These are phyloP conservation scores for Fusarium fujikuroi DNA, from an alignment of 2,329 filamentous ascomycete genomes.

Conservation along the genomic window DNA sequence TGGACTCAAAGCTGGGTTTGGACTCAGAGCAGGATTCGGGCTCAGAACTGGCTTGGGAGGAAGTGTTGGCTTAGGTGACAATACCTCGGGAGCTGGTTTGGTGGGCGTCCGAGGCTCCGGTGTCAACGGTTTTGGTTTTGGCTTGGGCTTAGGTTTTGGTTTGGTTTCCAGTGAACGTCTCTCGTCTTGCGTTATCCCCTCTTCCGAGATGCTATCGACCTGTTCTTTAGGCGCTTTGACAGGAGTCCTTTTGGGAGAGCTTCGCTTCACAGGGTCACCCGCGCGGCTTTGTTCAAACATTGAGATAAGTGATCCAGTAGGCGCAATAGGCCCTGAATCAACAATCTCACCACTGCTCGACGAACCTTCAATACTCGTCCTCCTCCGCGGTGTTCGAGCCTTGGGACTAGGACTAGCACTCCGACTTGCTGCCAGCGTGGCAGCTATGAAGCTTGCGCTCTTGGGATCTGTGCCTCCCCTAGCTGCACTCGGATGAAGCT, in stretches of 20 bases:
- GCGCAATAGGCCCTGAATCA: slow-evolving; percentile 67
- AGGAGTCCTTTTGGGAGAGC: slow-evolving; percentile 37
- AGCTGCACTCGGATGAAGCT: slow-evolving; percentile 31
- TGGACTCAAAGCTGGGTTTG: slow-evolving; percentile 2
- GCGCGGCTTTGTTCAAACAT: slow-evolving; percentile 70
- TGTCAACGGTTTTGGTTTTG: slow-evolving; percentile 38
- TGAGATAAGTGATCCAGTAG: slow-evolving; percentile 72
- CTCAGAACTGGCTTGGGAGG: slow-evolving; percentile 41
- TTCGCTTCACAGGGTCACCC: slow-evolving; percentile 51
- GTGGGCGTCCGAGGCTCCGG: slow-evolving; percentile 33
- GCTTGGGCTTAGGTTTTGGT: slow-evolving; percentile 41
- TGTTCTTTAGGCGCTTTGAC: slow-evolving; percentile 16
- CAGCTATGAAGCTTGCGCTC: slow-evolving; percentile 66
- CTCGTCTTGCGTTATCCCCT: neutral
- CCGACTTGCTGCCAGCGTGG: slow-evolving; percentile 68
- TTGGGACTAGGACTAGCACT: slow-evolving; percentile 55
- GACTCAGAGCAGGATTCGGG: neutral
- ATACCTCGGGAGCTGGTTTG: slow-evolving; percentile 40
- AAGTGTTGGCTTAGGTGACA: slow-evolving; percentile 50
- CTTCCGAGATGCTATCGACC: slow-evolving; percentile 27
- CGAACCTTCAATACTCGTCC: slow-evolving; percentile 47
- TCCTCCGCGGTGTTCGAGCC: slow-evolving; percentile 42
- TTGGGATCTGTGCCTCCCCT: slow-evolving; percentile 51
- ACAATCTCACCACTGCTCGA: slow-evolving; percentile 44
- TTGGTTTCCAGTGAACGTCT: slow-evolving; percentile 40